A percentile compares a stretch with the other conserved stretches of the same genome.
Evolutionary conservation across 176 grass and related monocot species (phyloP).

Genomic region (Oryza coarctata): DNA sequence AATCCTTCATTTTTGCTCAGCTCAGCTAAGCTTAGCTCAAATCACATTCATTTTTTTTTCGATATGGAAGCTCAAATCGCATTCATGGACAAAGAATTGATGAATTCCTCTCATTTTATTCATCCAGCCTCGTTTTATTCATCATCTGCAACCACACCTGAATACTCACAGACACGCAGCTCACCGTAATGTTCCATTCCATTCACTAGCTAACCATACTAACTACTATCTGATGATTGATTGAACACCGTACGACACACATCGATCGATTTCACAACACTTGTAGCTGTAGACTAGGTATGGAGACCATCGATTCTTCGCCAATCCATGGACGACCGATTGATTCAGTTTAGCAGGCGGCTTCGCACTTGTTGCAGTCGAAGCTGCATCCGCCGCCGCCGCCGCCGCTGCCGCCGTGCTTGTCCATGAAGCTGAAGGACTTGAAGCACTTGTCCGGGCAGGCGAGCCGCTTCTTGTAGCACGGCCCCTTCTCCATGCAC

Average conservation of each 20-base stretch:
- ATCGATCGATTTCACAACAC: too few relatives aligned
- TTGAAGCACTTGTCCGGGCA: slow-evolving; percentile 58
- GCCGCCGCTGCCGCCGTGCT: slow-evolving; percentile 48
- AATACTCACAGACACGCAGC: not conserved
- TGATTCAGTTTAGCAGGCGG: slow-evolving; percentile 39
- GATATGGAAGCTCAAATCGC: not conserved
- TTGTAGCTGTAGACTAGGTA: too few relatives aligned
- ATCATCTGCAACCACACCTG: not conserved
- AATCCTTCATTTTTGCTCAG: too few relatives aligned
- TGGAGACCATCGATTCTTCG: not conserved
- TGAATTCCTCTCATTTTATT: not conserved
- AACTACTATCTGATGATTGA: not conserved
- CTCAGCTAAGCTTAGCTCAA: too few relatives aligned
- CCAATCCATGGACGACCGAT: not conserved
- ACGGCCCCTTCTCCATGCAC: slow-evolving; percentile 50
- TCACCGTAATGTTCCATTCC: not conserved
- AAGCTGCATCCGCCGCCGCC: slow-evolving; percentile 60
- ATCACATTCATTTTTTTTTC: too few relatives aligned
- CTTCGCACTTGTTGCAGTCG: slow-evolving; percentile 63
- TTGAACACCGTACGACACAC: not conserved
- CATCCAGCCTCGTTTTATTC: not conserved
- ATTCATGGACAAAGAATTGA: not conserved
- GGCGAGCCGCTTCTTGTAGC: slow-evolving; percentile 52
- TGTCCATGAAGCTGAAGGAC: slow-evolving; percentile 42
- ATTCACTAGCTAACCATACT: not conserved